These are phyloP conservation scores for Calonectria ilicicola DNA, from an alignment of 2,329 filamentous ascomycete genomes.

Conservation along the genomic window DNA sequence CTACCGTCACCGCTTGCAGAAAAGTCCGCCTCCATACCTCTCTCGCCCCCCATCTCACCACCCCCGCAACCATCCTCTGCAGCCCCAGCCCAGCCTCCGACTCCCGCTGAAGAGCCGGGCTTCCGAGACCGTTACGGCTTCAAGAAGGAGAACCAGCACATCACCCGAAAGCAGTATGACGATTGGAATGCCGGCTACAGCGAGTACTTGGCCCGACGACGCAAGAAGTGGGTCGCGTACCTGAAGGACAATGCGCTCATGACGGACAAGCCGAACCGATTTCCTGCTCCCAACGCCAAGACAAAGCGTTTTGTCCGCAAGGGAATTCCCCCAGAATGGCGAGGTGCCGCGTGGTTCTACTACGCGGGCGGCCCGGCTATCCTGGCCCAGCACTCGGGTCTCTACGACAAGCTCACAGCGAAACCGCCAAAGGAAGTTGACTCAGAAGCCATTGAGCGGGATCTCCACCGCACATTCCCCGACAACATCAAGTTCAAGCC, in stretches of 20 bases:
- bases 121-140: constrained; percentile 89
- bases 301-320: constrained; percentile 93
- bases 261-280: constrained; percentile 78
- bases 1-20: neutral
- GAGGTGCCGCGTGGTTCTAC: constrained; percentile 97
- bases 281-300: constrained; percentile 84
- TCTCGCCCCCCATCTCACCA: constrained; percentile 26
- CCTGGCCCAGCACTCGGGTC: constrained; percentile 78
- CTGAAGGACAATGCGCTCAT: constrained; percentile 82
- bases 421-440: constrained; percentile 77
- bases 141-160: constrained; percentile 85
- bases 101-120: constrained; percentile 60
- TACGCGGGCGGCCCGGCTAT: constrained; percentile 90
- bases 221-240: constrained; percentile 84
- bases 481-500: constrained; percentile 94
- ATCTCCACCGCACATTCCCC: constrained; percentile 93
- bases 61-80: constrained; percentile 41
- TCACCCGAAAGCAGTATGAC: constrained; percentile 83
- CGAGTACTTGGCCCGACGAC: constrained; percentile 78
- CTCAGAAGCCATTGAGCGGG: constrained; percentile 90
- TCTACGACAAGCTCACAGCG: constrained; percentile 79
- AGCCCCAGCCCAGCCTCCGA: constrained; percentile 42
- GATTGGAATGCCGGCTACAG: constrained; percentile 82
- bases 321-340: constrained; percentile 92
- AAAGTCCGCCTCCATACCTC: neutral